phyloP scores from a whole-genome alignment of 257 asterid genomes.

The Solanum etuberosum region DNA sequence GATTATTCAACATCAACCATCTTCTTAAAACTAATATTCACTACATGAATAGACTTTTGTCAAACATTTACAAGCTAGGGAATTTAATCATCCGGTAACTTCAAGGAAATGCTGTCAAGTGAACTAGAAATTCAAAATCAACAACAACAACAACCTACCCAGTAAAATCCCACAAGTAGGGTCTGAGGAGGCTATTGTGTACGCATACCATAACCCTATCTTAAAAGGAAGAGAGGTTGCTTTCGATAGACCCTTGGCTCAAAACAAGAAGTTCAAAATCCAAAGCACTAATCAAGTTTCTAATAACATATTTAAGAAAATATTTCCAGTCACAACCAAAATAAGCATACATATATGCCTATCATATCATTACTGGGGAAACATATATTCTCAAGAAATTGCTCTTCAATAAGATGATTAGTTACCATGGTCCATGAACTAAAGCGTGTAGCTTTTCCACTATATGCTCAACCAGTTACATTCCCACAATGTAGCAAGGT shows the following conservation, averaged over 20 bases:
- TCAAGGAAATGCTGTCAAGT: not conserved
- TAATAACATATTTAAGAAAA: not conserved
- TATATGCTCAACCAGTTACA: not conserved
- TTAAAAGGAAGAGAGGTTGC: not conserved
- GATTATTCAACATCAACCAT: not conserved
- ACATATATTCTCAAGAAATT: not conserved
- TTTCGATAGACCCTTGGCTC: not conserved
- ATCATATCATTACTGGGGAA: not conserved
- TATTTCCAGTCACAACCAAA: not conserved
- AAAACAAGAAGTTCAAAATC: not conserved
- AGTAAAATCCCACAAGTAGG: not conserved
- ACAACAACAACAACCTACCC: not conserved
- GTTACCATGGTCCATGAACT: not conserved
- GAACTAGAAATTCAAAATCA: not conserved
- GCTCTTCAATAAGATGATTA: not conserved
- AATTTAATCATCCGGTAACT: not conserved
- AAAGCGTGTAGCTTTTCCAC: not conserved
- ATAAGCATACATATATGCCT: not conserved
- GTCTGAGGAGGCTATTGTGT: not conserved
- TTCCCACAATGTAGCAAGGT: not conserved
- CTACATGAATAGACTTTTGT: not conserved
- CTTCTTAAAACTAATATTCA: not conserved
- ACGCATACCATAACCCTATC: not conserved
- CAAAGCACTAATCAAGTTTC: not conserved
- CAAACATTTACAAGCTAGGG: not conserved